Conservation (phyloP, 495 filamentous ascomycete genomes). For the Friedmanniomyces endolithicus region DNA sequence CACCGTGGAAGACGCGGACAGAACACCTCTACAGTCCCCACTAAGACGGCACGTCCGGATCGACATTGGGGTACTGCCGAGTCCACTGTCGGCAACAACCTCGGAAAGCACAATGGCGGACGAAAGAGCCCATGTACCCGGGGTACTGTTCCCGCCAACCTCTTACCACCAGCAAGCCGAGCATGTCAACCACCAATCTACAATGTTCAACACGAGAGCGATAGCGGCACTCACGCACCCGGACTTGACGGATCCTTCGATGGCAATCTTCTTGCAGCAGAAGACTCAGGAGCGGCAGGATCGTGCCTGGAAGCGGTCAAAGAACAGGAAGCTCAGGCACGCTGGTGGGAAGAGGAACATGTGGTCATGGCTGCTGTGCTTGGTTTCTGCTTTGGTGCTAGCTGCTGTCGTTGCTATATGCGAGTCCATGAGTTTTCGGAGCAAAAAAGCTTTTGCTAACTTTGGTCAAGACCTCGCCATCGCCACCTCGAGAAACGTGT, state of each 20-base stretch:
- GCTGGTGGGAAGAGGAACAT: not conserved
- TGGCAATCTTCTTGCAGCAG: slow-evolving; percentile 9
- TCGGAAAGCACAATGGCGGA: not conserved
- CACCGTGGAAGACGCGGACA: not conserved
- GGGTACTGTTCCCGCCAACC: slow-evolving; percentile 12
- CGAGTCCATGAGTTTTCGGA: not conserved
- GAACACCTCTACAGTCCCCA: slow-evolving; percentile 2
- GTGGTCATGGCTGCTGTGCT: slow-evolving; percentile 3
- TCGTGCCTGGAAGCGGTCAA: slow-evolving; percentile 14
- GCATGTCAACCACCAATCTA: slow-evolving; percentile 9
- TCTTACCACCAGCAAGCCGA: slow-evolving; percentile 2
- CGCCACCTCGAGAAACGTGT: slow-evolving; percentile 3
- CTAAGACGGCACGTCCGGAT: not conserved
- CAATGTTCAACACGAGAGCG: slow-evolving; percentile 16
- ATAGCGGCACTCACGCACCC: slow-evolving; percentile 15
- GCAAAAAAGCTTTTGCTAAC: not conserved
- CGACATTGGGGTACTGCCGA: not conserved
- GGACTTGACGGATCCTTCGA: slow-evolving; percentile 17
- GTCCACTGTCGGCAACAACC: slow-evolving; percentile 2
- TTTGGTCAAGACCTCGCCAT: not conserved
- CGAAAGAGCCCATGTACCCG: not conserved
- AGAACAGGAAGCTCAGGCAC: slow-evolving; percentile 7
- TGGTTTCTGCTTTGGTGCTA: slow-evolving; percentile 8
- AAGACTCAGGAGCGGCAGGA: slow-evolving; percentile 9
- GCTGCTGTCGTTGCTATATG: slow-evolving; percentile 14